phyloP scores from a whole-genome alignment of 352 stramenopile species.

The Globisporangium spinosum region DNA sequence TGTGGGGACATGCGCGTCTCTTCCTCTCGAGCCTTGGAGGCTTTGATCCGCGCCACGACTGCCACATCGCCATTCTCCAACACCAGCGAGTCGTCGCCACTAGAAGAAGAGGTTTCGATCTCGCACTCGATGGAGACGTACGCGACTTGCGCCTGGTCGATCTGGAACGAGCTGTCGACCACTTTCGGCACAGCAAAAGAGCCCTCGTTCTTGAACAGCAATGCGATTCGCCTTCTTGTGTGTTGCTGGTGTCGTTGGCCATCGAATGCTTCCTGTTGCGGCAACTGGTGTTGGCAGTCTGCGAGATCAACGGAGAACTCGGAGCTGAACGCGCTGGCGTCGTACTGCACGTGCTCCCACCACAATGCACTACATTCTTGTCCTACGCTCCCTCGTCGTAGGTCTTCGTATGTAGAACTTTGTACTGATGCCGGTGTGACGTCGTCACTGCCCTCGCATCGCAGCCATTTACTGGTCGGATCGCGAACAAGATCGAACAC shows the following conservation, averaged over 20 bases:
- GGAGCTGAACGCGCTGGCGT: conserved; percentile 34
- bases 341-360: conserved; percentile 47
- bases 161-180: conserved; percentile 34
- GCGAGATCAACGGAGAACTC: conserved; percentile 36
- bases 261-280: not conserved
- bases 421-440: not conserved
- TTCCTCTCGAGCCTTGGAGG: conserved; percentile 24
- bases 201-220: conserved; percentile 40
- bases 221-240: conserved; percentile 19
- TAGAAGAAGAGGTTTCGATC: conserved; percentile 6
- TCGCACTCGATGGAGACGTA: conserved; percentile 18
- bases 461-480: conserved; percentile 30
- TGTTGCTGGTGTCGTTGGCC: not conserved
- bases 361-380: conserved; percentile 36
- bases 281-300: conserved; percentile 7
- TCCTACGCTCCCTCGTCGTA: conserved; percentile 1
- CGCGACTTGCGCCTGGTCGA: conserved; percentile 22
- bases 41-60: conserved; percentile 18
- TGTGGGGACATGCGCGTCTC: conserved; percentile 28
- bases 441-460: conserved; percentile 3
- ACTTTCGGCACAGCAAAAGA: conserved; percentile 20
- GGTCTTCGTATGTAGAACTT: not conserved
- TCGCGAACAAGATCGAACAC: conserved; percentile 25
- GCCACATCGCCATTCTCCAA: conserved; percentile 19
- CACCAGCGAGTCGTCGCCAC: not conserved